Base-by-base conservation (phyloP, 768 basidiomycete genomes). In the Clathrus columnatus region DNA sequence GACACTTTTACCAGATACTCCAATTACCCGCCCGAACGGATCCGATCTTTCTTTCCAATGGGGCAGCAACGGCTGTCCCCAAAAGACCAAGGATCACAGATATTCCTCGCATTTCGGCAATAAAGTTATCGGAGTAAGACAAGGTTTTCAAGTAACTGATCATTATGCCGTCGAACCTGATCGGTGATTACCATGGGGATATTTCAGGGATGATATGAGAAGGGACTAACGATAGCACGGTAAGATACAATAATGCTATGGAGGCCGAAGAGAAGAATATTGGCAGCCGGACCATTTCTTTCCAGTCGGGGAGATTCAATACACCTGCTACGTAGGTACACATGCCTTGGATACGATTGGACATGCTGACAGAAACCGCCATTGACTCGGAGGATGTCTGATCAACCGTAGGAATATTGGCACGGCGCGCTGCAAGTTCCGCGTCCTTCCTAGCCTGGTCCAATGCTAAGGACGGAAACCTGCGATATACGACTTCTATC, bases 91-190 rank as follows among this genome's bases (percentile, higher is more conserved):
- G 72, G 5, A 75, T 63, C 7, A 76, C 75, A 48, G 70, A 72
- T 4, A 75, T 52, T 0, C 69, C 77, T 1, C 78, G 67, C 75
- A 77, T 76, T 0, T 70, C 76, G 0, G 78, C 76, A 24, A 80
- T 65, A 61, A 79, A 76, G 0, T 71, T 64, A 56, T 81, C 78
- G 1, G 66, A 65, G 59, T 73, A 80, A 16, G 65, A 58, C 48
- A 70, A 70, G 0, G 70, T 65, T 59, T 80, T 80, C 28, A 81
- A 68, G 63, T 72, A 81, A 0, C 70, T 65, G 20, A 81, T 63
- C 75, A 81, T 74, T 1, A 72, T 77, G 5, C 77, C 78, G 59
- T 81, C 79, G 59, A 80, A 79, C 23, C 69, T 69, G 48, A 41
- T n/a, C 5, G 11, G 46, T 17, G n/a, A 17, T 10, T 45, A 26